A percentile compares a stretch with the other conserved stretches of the same genome.
Evolutionary conservation across 75 land plant species (phyloP).

Genomic region (Gnetum montanum): DNA sequence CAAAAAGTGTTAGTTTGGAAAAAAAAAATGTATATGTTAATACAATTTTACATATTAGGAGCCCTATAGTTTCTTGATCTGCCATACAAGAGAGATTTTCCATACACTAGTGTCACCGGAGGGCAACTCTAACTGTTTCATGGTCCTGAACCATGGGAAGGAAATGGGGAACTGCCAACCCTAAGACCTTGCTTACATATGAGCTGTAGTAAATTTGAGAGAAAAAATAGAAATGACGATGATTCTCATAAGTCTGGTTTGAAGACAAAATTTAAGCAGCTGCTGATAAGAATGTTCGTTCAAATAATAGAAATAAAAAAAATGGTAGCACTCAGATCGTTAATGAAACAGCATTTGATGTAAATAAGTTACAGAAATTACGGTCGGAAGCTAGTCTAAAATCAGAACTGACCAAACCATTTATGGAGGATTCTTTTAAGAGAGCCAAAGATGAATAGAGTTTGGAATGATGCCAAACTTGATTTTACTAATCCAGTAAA

Average conservation of each 20-base stretch:
- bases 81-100: too few species aligned
- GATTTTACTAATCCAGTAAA: conserved; percentile 77
- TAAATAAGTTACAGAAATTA: conserved; percentile 78
- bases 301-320: conserved; percentile 12
- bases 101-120: too few species aligned
- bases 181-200: too few species aligned
- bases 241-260: conserved; percentile 22
- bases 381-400: conserved; percentile 65
- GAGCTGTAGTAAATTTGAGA: conserved; percentile 9
- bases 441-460: conserved; percentile 79
- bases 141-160: too few species aligned
- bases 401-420: conserved; percentile 32
- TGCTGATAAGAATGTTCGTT: conserved; percentile 10
- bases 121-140: too few species aligned
- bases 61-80: too few species aligned
- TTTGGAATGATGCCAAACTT: conserved; percentile 84
- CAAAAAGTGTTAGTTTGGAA: too few species aligned
- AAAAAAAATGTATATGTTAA: too few species aligned
- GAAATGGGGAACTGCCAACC: too few species aligned
- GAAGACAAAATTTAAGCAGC: conserved; percentile 7
- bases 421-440: conserved; percentile 40
- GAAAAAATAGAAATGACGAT: conserved; percentile 38
- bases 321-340: conserved; percentile 29
- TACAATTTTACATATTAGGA: too few species aligned
- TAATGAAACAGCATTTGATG: conserved; percentile 71